Percentiles rank a stretch among this genome's conserved stretches.
phyloP scores from a whole-genome alignment of 1,284 basidiomycete genomes.

The Lignosus rhinocerotis region DNA sequence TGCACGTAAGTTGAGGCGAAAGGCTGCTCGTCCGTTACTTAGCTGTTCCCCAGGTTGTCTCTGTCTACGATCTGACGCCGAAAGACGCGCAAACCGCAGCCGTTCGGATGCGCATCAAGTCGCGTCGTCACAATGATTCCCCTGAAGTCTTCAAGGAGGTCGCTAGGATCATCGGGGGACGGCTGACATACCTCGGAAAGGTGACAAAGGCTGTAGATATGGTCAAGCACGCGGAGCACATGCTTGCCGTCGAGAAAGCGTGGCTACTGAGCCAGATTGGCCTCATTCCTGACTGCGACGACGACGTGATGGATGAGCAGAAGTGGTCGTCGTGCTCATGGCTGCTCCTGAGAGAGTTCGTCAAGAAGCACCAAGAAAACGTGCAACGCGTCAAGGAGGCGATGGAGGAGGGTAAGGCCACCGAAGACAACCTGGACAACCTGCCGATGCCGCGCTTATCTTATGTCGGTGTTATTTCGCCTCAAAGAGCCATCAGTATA shows the following conservation, averaged over 20 bases:
- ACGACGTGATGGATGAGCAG: slow-evolving; percentile 88
- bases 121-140: slow-evolving; percentile 17
- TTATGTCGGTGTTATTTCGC: neutral
- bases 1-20: slow-evolving; percentile 51
- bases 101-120: slow-evolving; percentile 50
- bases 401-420: slow-evolving; percentile 39
- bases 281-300: slow-evolving; percentile 73
- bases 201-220: slow-evolving; percentile 61
- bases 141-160: slow-evolving; percentile 48
- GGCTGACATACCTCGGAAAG: slow-evolving; percentile 75
- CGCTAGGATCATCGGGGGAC: slow-evolving; percentile 70
- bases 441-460: slow-evolving; percentile 52
- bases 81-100: slow-evolving; percentile 66
- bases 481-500: slow-evolving; percentile 6
- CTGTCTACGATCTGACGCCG: slow-evolving; percentile 69
- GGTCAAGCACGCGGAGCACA: slow-evolving; percentile 58
- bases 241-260: slow-evolving; percentile 72
- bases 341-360: slow-evolving; percentile 72
- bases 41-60: slow-evolving; percentile 51
- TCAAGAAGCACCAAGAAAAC: slow-evolving; percentile 54
- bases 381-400: slow-evolving; percentile 43
- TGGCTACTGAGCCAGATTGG: slow-evolving; percentile 80
- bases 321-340: slow-evolving; percentile 84
- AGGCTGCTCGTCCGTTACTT: neutral
- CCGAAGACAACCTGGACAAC: slow-evolving; percentile 38